A percentile compares a stretch with the other conserved stretches of the same genome.
phyloP scores from a whole-genome alignment of 768 basidiomycete genomes.

The Pleurotus pulmonarius region DNA sequence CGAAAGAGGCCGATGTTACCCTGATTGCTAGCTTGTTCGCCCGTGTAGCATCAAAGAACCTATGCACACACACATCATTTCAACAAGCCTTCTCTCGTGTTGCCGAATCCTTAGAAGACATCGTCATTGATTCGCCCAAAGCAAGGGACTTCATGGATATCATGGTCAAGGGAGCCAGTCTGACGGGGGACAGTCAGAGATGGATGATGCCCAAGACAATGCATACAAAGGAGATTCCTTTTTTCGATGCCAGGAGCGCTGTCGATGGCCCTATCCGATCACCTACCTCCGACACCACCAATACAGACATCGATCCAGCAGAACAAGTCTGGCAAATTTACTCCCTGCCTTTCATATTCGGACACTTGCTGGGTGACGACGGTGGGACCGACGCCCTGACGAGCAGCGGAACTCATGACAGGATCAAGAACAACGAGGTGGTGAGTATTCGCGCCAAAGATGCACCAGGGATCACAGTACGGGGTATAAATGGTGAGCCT shows the following conservation, averaged over 20 bases:
- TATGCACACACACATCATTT: constrained; percentile 58
- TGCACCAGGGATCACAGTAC: too few relatives aligned
- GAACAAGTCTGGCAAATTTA: too few relatives aligned
- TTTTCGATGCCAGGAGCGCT: constrained; percentile 18
- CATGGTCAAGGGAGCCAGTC: constrained; percentile 65
- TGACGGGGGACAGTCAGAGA: constrained; percentile 57
- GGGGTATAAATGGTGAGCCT: too few relatives aligned
- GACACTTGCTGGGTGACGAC: too few relatives aligned
- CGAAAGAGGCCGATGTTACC: constrained; percentile 76
- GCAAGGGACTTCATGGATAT: constrained; percentile 74
- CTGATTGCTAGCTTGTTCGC: constrained; percentile 75
- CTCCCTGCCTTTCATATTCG: too few relatives aligned
- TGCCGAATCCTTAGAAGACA: constrained; percentile 81
- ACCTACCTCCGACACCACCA: too few relatives aligned
- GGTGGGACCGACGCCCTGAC: too few relatives aligned
- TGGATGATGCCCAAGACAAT: constrained; percentile 58
- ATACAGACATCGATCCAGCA: too few relatives aligned
- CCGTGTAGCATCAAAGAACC: constrained; percentile 53
- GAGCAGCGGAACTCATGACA: too few relatives aligned
- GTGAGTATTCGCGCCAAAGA: too few relatives aligned
- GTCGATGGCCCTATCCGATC: constrained; percentile 18
- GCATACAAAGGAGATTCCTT: constrained; percentile 57
- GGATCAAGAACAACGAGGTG: too few relatives aligned
- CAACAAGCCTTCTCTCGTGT: constrained; percentile 70
- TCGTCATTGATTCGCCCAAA: constrained; percentile 86